A percentile compares a stretch with the other conserved stretches of the same genome.
phyloP scores from a whole-genome alignment of 2,329 filamentous ascomycete species.

The Leptographium flavum region DNA sequence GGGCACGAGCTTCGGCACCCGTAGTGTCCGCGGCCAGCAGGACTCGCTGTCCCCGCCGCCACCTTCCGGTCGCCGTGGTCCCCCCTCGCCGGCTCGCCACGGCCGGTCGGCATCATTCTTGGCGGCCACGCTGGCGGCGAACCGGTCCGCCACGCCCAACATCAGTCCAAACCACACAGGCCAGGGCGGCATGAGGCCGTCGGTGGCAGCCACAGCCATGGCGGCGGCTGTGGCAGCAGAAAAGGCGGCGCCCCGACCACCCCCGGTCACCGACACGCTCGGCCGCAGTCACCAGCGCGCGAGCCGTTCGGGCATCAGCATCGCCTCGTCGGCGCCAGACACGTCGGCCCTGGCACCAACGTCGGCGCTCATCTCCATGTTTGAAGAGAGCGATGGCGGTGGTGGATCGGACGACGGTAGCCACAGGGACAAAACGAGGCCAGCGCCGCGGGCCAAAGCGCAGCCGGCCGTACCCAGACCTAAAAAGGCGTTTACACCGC shows the following conservation, averaged over 20 bases:
- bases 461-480: constrained; percentile 8
- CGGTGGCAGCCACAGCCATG: background rate
- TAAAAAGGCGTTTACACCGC: constrained; percentile 19
- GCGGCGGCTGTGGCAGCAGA: background rate
- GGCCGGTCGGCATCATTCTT: constrained; percentile 37
- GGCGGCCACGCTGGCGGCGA: constrained; percentile 47
- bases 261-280: background rate
- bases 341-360: constrained; percentile 47
- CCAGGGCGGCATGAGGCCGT: constrained; percentile 12
- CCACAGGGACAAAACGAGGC: background rate
- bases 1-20: background rate
- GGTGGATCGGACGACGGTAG: too few species aligned
- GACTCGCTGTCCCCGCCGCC: background rate
- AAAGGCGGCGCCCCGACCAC: background rate
- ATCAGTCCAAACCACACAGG: constrained; percentile 23
- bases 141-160: constrained; percentile 38
- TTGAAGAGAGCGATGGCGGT: constrained; percentile 36
- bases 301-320: constrained; percentile 16
- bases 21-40: background rate
- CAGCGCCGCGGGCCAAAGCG: background rate
- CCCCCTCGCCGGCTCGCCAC: background rate
- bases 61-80: background rate
- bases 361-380: constrained; percentile 51
- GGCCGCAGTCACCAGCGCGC: background rate
- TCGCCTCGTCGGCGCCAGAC: constrained; percentile 27